Percentiles rank a stretch among this genome's conserved stretches.
phyloP scores from a whole-genome alignment of 1,284 basidiomycete genomes.

The Trichosporon faecale region DNA sequence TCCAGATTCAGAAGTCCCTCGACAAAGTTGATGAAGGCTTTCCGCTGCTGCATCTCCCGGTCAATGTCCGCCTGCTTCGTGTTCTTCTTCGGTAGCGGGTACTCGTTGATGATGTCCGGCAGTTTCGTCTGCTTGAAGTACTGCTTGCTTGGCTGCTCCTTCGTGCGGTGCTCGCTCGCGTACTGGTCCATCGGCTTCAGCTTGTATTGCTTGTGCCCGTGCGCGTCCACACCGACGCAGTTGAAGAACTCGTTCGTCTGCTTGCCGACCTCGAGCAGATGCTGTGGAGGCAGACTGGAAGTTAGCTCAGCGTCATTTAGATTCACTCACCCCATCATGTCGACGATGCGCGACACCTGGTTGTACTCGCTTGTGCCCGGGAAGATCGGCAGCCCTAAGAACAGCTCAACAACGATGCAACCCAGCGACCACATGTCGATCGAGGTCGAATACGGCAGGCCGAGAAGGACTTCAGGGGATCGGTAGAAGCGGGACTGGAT shows the following conservation, averaged over 20 bases:
- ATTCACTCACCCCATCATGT: slow-evolving; percentile 96
- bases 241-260: slow-evolving; percentile 95
- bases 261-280: slow-evolving; percentile 95
- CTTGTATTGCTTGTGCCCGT: slow-evolving; percentile 81
- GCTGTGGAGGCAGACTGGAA: slow-evolving; percentile 73
- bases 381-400: slow-evolving; percentile 92
- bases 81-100: slow-evolving; percentile 76
- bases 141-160: slow-evolving; percentile 96
- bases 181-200: slow-evolving; percentile 94
- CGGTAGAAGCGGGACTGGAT: slow-evolving; percentile 99
- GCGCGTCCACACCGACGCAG: slow-evolving; percentile 66
- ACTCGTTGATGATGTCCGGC: slow-evolving; percentile 93
- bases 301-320: slow-evolving; percentile 10
- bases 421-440: slow-evolving; percentile 99
- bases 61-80: slow-evolving; percentile 83
- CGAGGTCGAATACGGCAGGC: slow-evolving; percentile 86
- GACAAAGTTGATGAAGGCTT: slow-evolving; percentile 97
- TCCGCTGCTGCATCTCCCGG: slow-evolving; percentile 90
- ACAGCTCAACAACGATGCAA: slow-evolving; percentile 97
- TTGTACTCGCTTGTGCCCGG: slow-evolving; percentile 99
- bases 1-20: slow-evolving; percentile 90
- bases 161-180: slow-evolving; percentile 85
- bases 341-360: slow-evolving; percentile 91
- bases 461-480: slow-evolving; percentile 93
- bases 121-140: slow-evolving; percentile 95